Base-by-base conservation (phyloP, 2,329 filamentous ascomycete genomes). In the Juglanconis sp. region DNA sequence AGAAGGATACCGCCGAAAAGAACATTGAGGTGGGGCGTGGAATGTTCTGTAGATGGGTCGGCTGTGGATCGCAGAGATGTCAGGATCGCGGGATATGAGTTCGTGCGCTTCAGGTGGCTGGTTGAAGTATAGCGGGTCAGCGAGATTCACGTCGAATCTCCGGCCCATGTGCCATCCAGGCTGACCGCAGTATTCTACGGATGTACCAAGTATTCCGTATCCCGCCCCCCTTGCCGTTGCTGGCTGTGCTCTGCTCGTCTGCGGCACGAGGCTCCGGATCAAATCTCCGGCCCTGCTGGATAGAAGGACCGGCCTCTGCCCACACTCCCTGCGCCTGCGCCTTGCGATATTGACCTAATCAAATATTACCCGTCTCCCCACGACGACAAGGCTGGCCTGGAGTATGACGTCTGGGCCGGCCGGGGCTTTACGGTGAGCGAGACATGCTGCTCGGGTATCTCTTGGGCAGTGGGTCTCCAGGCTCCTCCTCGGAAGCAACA, bases 41-140 rank as follows among this genome's bases (percentile, higher is more conserved):
- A 53, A 48, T 44, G 48, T 52, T 56, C 59, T 60, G 15, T 34
- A 48, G 35, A 52, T 40, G 38, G 38, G 38, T 13, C 38, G 10
- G 5, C 56, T 51, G 57, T 44, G 53, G 61, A 35, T 44, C 53
- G 32, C 34, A 56, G 40, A 54, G 34, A 42, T 63, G 61, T 59
- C 57, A 49, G 57, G 61, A 61, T 63, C 54, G 50, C 56, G 53
- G 61, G 35, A 63, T 54, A 53, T 44, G 50, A 53, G 48, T 40
- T 60, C 38, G 30, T 55, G 54, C 51, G 38, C 56, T 38, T 54
- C 50, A 57, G 51, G 53, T 55, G 57, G 55, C 53, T 49, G 44
- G 13, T 44, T 38, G 49, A 17, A 38, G 50, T 7, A 34, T 53
- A 58, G 56, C 24, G 40, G 50, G 24, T 48, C 50, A 48, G 32